Conservation (phyloP, 768 basidiomycete genomes). For the Leccinum broughii region DNA sequence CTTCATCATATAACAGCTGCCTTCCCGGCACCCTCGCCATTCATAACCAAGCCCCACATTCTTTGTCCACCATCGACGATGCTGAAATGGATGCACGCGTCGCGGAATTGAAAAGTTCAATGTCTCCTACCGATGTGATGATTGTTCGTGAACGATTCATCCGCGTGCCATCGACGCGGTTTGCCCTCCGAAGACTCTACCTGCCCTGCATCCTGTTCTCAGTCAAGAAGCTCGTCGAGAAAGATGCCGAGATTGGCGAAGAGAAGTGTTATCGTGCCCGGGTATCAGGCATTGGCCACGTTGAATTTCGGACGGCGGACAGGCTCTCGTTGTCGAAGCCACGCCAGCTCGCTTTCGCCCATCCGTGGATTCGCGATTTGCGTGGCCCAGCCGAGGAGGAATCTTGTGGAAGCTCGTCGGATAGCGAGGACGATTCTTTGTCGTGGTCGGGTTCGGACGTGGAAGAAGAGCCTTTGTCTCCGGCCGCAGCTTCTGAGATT, state of each 20-base stretch:
- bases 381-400: not conserved
- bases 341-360: conserved; percentile 4
- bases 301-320: conserved; percentile 4
- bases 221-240: conserved; percentile 1
- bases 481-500: not conserved
- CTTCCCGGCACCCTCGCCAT: conserved; percentile 3
- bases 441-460: not conserved
- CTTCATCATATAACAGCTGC: conserved; percentile 17
- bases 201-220: conserved; percentile 15
- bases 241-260: not conserved
- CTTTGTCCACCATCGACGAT: not conserved
- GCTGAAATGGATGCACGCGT: not conserved
- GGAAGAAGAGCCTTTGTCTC: not conserved
- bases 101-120: not conserved
- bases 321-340: not conserved
- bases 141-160: not conserved
- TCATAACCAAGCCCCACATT: not conserved
- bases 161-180: not conserved
- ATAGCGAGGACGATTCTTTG: not conserved
- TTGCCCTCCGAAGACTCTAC: conserved; percentile 1
- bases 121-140: not conserved
- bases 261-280: conserved; percentile 1
- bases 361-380: conserved; percentile 17
- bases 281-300: conserved; percentile 1
- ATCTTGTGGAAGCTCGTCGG: not conserved